A percentile compares a stretch with the other conserved stretches of the same genome.
Evolutionary conservation across 345 rosid species (phyloP).

Genomic region (Hibiscus syriacus): DNA sequence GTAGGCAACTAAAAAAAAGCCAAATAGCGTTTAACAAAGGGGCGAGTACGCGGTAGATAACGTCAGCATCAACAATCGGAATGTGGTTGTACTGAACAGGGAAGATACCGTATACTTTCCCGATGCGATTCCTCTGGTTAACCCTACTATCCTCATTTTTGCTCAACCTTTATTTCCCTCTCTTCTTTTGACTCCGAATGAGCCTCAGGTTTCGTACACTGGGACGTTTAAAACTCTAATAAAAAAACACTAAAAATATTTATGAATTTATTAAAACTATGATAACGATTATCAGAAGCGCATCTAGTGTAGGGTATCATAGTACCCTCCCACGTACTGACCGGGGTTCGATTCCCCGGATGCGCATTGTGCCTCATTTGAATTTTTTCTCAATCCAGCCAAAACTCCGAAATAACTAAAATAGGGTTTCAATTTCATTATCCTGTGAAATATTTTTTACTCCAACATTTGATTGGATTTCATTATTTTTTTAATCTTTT

Average conservation of each 20-base stretch:
- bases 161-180: not conserved
- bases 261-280: no score
- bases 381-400: no score
- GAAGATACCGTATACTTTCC: slow-evolving; percentile 85
- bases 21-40: not conserved
- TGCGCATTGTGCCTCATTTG: slow-evolving; percentile 34
- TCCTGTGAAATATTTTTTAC: no score
- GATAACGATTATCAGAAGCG: no score
- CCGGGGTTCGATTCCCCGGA: slow-evolving; percentile 97
- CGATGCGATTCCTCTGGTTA: slow-evolving; percentile 85
- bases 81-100: slow-evolving; percentile 59
- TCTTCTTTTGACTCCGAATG: no score
- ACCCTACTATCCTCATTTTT: slow-evolving; percentile 68
- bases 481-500: no score
- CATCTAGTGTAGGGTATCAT: slow-evolving; percentile 70
- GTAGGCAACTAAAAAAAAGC: not conserved
- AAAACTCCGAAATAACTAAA: no score
- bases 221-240: no score
- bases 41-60: slow-evolving; percentile 58
- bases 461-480: no score
- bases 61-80: slow-evolving; percentile 75
- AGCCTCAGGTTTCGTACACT: no score
- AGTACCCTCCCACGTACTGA: slow-evolving; percentile 76
- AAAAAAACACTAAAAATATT: no score
- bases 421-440: no score